Conservation (phyloP, 1,284 basidiomycete genomes). For the Macrocystidia cucumis region DNA sequence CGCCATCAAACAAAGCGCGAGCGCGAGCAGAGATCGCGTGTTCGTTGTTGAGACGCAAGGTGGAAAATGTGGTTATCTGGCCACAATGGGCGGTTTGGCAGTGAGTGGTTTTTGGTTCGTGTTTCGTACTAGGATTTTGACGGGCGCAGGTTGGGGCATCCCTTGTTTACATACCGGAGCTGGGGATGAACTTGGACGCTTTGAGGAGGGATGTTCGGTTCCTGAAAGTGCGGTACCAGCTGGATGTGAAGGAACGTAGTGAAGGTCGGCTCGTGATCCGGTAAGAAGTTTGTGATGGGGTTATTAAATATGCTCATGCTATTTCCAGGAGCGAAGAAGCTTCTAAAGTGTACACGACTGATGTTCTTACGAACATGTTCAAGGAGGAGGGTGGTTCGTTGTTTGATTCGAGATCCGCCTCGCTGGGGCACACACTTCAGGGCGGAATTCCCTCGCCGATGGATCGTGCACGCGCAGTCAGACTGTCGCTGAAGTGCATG, state of each 20-base stretch:
- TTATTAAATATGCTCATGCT: neutral
- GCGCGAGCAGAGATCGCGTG: constrained; percentile 90
- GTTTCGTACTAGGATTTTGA: constrained; percentile 7
- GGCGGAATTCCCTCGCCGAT: constrained; percentile 92
- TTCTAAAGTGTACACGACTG: constrained; percentile 86
- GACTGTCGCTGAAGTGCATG: constrained; percentile 90
- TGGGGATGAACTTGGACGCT: constrained; percentile 78
- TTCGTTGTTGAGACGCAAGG: constrained; percentile 99
- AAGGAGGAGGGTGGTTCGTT: constrained; percentile 86
- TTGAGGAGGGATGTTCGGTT: constrained; percentile 85
- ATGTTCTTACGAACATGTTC: constrained; percentile 90
- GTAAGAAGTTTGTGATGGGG: constrained; percentile 31
- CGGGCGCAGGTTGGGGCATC: constrained; percentile 76
- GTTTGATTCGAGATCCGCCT: constrained; percentile 94
- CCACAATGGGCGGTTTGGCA: constrained; percentile 91
- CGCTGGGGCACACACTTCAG: constrained; percentile 94
- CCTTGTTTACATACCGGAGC: constrained; percentile 92
- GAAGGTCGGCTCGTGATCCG: constrained; percentile 91
- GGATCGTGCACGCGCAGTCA: constrained; percentile 87
- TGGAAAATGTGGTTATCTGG: constrained; percentile 93
- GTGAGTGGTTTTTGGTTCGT: constrained; percentile 37
- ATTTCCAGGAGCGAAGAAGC: constrained; percentile 73
- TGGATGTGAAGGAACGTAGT: constrained; percentile 85
- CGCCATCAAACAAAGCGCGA: constrained; percentile 96
- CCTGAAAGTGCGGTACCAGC: constrained; percentile 78